Evolutionary conservation across 495 filamentous ascomycete species (phyloP), one percentile per base, ranked within the genome.

Genomic region (Penicillium subrubescens): DNA sequence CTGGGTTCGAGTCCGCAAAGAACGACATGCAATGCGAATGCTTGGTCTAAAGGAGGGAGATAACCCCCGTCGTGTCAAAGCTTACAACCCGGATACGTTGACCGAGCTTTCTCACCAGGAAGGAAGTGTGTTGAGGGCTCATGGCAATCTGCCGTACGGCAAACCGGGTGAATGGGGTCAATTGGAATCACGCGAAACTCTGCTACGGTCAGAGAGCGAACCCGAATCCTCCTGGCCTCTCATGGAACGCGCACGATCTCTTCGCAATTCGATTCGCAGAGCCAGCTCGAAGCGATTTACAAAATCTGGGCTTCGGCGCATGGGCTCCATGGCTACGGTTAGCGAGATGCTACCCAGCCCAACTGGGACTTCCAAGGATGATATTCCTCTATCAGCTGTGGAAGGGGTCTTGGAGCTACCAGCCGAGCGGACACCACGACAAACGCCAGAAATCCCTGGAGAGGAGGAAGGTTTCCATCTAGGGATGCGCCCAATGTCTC

Each of bases 121-220:
- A 64, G 78, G 73, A 21, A 69, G 64, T 33, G 68, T 65, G 1
- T 59, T 81, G 2, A 66, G 73, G 46, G 76, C 74, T n/a, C 76
- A 82, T 61, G 73, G 75, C 19, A 73, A 79, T 33, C 63, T 77
- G 14, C 77, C 77, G 17, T 82, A 77, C 62, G 76, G 76, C 10
- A 75, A 74, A 55, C 74, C 75, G 21, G 66, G 61, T 3, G 79
- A 78, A 76, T 83, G 79, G 74, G 80, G 78, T 17, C 69, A 79
- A 46, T 56, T 81, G n/a, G 62, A 75, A 14, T 84, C 82, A 11
- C 69, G 73, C 11, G 80, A 83, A 34, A 76, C 69, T 59, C 62
- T 83, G 7, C 37, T 69, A 19, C 66, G 59, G n/a, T 55, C 67
- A 5, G 63, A 67, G 8, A 59, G 46, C 8, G 67, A 63, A 17